Percentiles rank a stretch among this genome's conserved stretches.
These are phyloP conservation scores for Ophiocordyceps camponoti-saundersi DNA, from an alignment of 2,329 filamentous ascomycete genomes.

Conservation along the genomic window DNA sequence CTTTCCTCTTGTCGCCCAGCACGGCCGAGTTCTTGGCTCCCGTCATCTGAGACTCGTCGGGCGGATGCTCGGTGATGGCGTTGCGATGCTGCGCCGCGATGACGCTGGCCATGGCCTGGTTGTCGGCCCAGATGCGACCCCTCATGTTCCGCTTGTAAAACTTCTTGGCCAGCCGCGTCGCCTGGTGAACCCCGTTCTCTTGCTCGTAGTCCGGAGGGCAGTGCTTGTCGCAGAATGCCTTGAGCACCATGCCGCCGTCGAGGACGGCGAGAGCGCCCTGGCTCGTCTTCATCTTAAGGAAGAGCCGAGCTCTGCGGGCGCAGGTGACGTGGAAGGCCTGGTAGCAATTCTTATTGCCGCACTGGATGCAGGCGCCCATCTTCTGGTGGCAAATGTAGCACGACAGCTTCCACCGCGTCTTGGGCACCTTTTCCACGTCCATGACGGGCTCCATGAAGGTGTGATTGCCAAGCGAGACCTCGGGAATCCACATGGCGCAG, in stretches of 20 bases:
- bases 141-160: conserved; percentile 86
- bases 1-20: conserved; percentile 62
- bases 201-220: conserved; percentile 76
- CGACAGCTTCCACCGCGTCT: conserved; percentile 77
- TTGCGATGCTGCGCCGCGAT: conserved; percentile 57
- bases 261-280: conserved; percentile 64
- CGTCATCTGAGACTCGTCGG: conserved; percentile 69
- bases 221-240: conserved; percentile 93
- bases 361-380: conserved; percentile 98
- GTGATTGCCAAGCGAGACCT: conserved; percentile 86
- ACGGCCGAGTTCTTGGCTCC: conserved; percentile 66
- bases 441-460: conserved; percentile 98
- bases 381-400: conserved; percentile 96
- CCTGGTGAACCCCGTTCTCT: conserved; percentile 67
- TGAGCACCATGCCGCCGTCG: conserved; percentile 65
- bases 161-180: conserved; percentile 67
- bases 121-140: conserved; percentile 82
- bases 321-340: conserved; percentile 96
- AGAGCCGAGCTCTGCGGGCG: conserved; percentile 71
- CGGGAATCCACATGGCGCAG: conserved; percentile 96
- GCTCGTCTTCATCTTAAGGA: conserved; percentile 90
- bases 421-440: conserved; percentile 94
- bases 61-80: conserved; percentile 47
- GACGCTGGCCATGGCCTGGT: conserved; percentile 64
- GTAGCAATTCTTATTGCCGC: conserved; percentile 93